Percentiles rank a stretch among this genome's conserved stretches.
These are phyloP conservation scores for Puccinellia tenuiflora DNA, from an alignment of 176 grass and related monocot species.

Conservation along the genomic window DNA sequence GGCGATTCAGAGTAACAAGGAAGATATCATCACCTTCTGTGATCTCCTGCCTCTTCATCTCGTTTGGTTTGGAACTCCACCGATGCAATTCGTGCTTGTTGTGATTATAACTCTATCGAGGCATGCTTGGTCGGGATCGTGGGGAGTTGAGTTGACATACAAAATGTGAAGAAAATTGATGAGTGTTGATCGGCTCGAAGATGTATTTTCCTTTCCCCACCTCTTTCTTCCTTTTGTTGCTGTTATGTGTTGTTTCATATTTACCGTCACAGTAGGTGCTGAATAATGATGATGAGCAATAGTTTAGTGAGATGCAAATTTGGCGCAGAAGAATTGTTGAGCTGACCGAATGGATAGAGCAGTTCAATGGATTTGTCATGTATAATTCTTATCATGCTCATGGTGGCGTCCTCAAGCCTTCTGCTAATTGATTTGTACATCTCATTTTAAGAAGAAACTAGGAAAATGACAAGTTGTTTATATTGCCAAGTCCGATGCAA, in stretches of 20 bases:
- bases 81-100: neutral
- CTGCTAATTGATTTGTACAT: neutral
- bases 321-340: neutral
- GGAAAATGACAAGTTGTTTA: neutral
- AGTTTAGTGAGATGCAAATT: neutral
- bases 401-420: neutral
- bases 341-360: neutral
- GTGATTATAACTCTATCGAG: neutral
- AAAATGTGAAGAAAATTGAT: neutral
- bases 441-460: neutral
- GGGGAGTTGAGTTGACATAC: conserved; percentile 12
- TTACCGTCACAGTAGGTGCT: conserved; percentile 12
- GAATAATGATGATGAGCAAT: conserved; percentile 25
- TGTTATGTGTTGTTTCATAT: conserved; percentile 18
- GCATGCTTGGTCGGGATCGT: conserved; percentile 2
- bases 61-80: conserved; percentile 15
- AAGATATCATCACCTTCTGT: neutral
- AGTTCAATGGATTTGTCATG: neutral
- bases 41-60: neutral
- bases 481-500: neutral
- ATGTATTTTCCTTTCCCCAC: neutral
- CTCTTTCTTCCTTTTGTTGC: neutral
- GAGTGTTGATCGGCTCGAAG: neutral
- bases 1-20: conserved; percentile 9
- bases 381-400: neutral